phyloP scores from a whole-genome alignment of 31 red algal species.

The Endocladia muricata region DNA sequence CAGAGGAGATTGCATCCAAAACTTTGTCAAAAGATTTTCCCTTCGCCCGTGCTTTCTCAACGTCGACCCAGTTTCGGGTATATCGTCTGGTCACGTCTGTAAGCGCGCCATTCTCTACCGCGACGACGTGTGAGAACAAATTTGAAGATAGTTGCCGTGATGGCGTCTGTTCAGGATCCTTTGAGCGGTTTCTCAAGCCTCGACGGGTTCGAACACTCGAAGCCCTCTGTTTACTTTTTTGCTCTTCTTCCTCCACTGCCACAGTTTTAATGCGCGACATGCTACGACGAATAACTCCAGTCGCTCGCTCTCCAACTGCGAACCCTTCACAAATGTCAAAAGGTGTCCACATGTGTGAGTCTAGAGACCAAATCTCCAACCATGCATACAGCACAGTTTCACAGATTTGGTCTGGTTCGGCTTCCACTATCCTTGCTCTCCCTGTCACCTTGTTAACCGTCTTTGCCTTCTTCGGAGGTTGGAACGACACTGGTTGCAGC shows the following conservation, averaged over 20 bases:
- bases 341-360: slow-evolving; percentile 35
- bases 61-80: slow-evolving; percentile 32
- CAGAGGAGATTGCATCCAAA: slow-evolving; percentile 6
- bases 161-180: neutral
- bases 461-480: neutral
- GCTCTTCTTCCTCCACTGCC: neutral
- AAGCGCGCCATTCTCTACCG: slow-evolving; percentile 50
- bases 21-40: slow-evolving; percentile 47
- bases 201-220: neutral
- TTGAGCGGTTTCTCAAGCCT: neutral
- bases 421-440: slow-evolving; percentile 13
- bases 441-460: neutral
- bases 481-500: slow-evolving; percentile 20
- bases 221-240: neutral
- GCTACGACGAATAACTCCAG: slow-evolving; percentile 22
- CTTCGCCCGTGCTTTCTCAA: slow-evolving; percentile 33
- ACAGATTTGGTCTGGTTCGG: neutral
- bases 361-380: slow-evolving; percentile 54
- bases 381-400: slow-evolving; percentile 42
- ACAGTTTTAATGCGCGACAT: neutral
- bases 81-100: slow-evolving; percentile 75
- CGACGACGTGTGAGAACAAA: slow-evolving; percentile 68
- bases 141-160: neutral
- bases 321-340: slow-evolving; percentile 31
- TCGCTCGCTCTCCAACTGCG: neutral